Evolutionary conservation across 78 protist genomes (phyloP), one percentile per base, ranked within the genome.

Genomic region (Dictyostelium citrinum): DNA sequence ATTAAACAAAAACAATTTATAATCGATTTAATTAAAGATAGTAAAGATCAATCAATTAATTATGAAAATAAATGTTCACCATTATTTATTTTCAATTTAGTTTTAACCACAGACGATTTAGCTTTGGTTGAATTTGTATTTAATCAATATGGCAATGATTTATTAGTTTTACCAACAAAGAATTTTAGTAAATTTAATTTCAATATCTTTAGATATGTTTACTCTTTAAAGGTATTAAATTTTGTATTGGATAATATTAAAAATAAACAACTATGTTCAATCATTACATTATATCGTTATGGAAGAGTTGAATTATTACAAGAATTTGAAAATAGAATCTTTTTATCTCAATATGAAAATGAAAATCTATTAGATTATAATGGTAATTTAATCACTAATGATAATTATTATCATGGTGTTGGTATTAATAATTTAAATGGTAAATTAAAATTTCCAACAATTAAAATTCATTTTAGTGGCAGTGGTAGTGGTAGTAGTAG

Each of bases 401-500:
- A 61, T 61, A 10, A 10, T 61, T n/a, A 61, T 61, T 22, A 24
- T 10, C 27, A 61, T 61, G 31, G 71, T 61, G 35, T 61, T 24
- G 71, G 71, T 24, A 55, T 55, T 55, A 55, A 55, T 55, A 55
- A 20, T 55, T 24, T 20, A 27, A 70, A 12, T 70, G n/a, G 45
- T 33, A 70, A 70, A 70, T 70, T 70, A 29, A 70, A 31, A 33
- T 70, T 70, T 70, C 12, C 77, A 33, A 70, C 77, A 70, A 70
- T 70, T 12, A 55, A 55, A 55, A 55, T 20, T 55, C 27, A 55
- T 55, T 14, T 1, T 49, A 49, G 24, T 55, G 22, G 64, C 5
- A 6, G 64, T 55, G 24, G 64, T 55, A 20, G 24, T 55, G 12
- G 16, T 64, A 20, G 64, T 20, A 43, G 0, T 43, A 43, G 8